A percentile compares a stretch with the other conserved stretches of the same genome.
Evolutionary conservation across 148 eudicot species (phyloP).

Genomic region (Tetragonia tetragonoides): DNA sequence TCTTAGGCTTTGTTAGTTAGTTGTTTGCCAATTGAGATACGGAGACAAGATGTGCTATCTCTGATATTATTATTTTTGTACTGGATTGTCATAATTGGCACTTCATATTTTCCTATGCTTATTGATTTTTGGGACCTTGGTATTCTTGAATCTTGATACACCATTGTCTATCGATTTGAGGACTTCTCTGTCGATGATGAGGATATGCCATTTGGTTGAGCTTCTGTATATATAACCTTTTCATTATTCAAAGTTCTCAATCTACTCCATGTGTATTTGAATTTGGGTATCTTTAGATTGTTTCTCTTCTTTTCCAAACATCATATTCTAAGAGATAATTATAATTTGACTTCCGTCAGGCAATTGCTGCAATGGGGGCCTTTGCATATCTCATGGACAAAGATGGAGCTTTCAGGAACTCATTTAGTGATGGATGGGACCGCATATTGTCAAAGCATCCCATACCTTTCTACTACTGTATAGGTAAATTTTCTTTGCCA

Average conservation of each 20-base stretch:
- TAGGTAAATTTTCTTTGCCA: conserved; percentile 42
- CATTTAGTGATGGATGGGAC: conserved; percentile 89
- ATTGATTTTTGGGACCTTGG: background rate
- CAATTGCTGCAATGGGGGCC: conserved; percentile 65
- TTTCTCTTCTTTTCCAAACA: background rate
- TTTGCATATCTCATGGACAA: conserved; percentile 77
- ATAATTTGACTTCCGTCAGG: conserved; percentile 35
- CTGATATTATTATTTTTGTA: background rate
- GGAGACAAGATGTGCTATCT: background rate
- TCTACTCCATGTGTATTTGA: background rate
- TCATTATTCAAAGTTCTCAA: background rate
- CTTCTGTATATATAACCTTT: background rate
- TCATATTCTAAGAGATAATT: conserved; percentile 3
- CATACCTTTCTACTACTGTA: conserved; percentile 81
- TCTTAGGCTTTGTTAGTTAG: background rate
- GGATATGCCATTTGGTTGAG: background rate
- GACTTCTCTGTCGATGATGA: background rate
- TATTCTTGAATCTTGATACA: background rate
- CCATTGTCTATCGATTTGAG: background rate
- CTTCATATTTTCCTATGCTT: background rate
- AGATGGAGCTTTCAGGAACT: conserved; percentile 79
- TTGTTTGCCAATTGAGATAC: background rate
- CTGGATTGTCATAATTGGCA: background rate
- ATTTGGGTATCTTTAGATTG: background rate
- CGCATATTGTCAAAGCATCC: conserved; percentile 88